Conservation (phyloP, 352 stramenopile species). For the Globisporangium mamillatum region DNA sequence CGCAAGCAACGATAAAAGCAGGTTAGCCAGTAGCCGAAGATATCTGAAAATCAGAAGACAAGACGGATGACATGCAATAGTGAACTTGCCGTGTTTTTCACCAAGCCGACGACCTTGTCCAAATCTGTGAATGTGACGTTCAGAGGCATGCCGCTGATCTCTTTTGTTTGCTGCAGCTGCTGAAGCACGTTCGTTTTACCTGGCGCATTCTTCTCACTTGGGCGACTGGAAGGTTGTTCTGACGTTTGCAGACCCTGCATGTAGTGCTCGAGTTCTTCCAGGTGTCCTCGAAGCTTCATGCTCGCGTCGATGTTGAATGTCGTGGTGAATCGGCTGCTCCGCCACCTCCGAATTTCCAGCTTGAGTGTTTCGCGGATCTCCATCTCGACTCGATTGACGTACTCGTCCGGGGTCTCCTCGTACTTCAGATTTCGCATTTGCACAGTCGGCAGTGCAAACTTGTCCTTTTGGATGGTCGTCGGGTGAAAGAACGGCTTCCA, state of each 20-base stretch:
- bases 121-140: conserved; percentile 90
- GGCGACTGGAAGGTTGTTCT: not conserved
- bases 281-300: conserved; percentile 68
- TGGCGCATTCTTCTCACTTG: not conserved
- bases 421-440: conserved; percentile 68
- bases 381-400: conserved; percentile 66
- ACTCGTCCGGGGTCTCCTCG: conserved; percentile 42
- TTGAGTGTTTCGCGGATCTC: conserved; percentile 85
- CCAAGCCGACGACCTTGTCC: conserved; percentile 61
- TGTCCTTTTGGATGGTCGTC: conserved; percentile 21
- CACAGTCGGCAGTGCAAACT: conserved; percentile 33
- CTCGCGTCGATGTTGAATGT: conserved; percentile 86
- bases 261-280: conserved; percentile 68
- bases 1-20: conserved; percentile 10
- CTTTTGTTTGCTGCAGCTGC: conserved; percentile 38
- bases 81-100: conserved; percentile 81
- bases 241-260: conserved; percentile 14
- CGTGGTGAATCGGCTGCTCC: conserved; percentile 75
- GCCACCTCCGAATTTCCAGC: conserved; percentile 85
- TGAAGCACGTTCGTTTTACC: conserved; percentile 17
- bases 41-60: not conserved
- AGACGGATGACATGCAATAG: conserved; percentile 12
- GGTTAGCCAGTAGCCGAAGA: conserved; percentile 5
- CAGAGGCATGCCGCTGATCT: conserved; percentile 79
- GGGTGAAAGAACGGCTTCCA: conserved; percentile 87